Evolutionary conservation across 2,329 filamentous ascomycete species (phyloP).

Genomic region (Trichoderma sp.): DNA sequence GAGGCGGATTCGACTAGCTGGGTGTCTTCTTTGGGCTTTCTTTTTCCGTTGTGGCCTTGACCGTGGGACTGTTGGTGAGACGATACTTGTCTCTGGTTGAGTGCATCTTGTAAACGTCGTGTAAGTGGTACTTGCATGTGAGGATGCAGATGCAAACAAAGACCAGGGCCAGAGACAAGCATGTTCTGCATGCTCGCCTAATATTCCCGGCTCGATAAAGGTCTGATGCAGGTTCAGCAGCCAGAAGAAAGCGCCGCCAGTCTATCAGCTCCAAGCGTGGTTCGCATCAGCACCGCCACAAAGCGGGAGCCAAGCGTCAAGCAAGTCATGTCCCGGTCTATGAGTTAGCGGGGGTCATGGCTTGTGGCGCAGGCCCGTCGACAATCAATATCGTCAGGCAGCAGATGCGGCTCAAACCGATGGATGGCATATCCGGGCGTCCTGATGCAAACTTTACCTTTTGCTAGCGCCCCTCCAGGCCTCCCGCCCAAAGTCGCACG

Average conservation of each 20-base stretch:
- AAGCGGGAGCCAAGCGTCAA: conserved; percentile 4
- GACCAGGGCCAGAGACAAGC: neutral
- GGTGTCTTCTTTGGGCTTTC: neutral
- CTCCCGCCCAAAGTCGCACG: conserved; percentile 5
- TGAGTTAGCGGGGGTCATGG: neutral
- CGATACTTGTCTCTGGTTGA: neutral
- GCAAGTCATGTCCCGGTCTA: neutral
- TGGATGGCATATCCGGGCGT: neutral
- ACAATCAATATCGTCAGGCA: neutral
- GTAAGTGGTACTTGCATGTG: too few species aligned
- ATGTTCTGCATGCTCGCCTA: neutral
- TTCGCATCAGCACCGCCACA: conserved; percentile 12
- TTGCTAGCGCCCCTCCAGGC: neutral
- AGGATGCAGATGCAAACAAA: neutral
- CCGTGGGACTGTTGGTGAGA: neutral
- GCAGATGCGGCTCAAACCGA: conserved; percentile 6
- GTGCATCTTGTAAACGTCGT: neutral
- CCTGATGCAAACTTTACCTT: neutral
- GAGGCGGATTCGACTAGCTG: neutral
- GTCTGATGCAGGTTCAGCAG: neutral
- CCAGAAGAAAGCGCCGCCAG: neutral
- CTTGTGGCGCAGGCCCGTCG: neutral
- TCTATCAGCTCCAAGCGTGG: neutral
- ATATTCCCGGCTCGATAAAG: neutral
- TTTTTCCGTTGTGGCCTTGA: neutral